phyloP scores from a whole-genome alignment of 1,284 basidiomycete genomes.

The Mycosarcoma maydis region DNA sequence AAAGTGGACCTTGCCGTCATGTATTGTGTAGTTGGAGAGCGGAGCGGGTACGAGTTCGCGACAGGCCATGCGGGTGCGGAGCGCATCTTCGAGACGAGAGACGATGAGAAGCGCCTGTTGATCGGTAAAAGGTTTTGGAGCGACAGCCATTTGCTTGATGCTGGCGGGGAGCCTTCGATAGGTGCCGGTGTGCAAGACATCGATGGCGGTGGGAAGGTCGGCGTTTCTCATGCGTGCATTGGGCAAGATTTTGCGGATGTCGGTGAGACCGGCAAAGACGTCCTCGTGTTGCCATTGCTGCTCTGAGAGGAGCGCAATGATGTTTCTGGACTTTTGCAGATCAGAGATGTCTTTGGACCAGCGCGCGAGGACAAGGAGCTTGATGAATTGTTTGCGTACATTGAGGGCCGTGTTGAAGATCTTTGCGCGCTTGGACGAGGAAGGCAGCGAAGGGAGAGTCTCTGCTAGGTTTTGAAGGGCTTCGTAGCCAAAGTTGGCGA shows the following conservation, averaged over 20 bases:
- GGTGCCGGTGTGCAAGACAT: slow-evolving; percentile 82
- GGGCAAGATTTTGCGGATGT: slow-evolving; percentile 72
- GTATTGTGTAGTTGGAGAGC: slow-evolving; percentile 74
- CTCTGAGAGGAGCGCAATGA: slow-evolving; percentile 58
- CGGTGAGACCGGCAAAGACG: slow-evolving; percentile 74
- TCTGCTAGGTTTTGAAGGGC: slow-evolving; percentile 84
- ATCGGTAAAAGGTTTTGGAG: slow-evolving; percentile 76
- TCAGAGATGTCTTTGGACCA: slow-evolving; percentile 56
- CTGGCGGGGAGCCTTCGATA: slow-evolving; percentile 80
- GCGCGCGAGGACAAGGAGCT: slow-evolving; percentile 73
- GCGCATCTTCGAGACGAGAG: slow-evolving; percentile 77
- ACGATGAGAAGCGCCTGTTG: slow-evolving; percentile 76
- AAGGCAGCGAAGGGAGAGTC: slow-evolving; percentile 86
- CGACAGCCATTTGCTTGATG: slow-evolving; percentile 76
- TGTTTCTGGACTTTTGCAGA: slow-evolving; percentile 56
- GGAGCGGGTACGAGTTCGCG: slow-evolving; percentile 63
- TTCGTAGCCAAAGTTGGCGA: slow-evolving; percentile 81
- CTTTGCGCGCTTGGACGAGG: slow-evolving; percentile 80
- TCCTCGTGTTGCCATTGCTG: slow-evolving; percentile 82
- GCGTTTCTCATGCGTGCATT: slow-evolving; percentile 77
- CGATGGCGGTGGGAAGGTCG: slow-evolving; percentile 85
- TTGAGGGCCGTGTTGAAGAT: slow-evolving; percentile 87
- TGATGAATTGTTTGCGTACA: slow-evolving; percentile 87
- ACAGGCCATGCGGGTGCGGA: slow-evolving; percentile 76
- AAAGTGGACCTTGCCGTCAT: slow-evolving; percentile 83